These are phyloP conservation scores for Trichoderma sp. DNA, from an alignment of 2,329 filamentous ascomycete genomes.

Conservation along the genomic window DNA sequence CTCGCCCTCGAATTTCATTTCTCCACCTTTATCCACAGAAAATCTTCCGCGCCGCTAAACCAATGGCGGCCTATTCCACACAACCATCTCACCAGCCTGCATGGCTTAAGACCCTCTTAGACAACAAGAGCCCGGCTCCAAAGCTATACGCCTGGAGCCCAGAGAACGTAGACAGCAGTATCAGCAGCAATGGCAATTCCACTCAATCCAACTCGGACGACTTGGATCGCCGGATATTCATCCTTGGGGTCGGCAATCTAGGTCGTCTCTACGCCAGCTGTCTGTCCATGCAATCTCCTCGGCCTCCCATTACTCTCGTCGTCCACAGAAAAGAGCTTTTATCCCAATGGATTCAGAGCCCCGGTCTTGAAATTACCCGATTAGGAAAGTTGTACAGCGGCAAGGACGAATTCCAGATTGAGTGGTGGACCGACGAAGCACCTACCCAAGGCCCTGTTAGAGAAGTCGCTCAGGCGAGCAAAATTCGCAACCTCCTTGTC, in stretches of 20 bases:
- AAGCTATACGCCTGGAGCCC: constrained; percentile 42
- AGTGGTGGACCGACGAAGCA: constrained; percentile 54
- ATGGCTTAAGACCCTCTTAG: constrained; percentile 39
- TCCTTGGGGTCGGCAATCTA: constrained; percentile 80
- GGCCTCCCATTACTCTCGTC: constrained; percentile 78
- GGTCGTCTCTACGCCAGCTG: constrained; percentile 77
- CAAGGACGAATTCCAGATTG: constrained; percentile 47
- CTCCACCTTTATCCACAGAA: neutral
- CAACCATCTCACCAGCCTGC: constrained; percentile 30
- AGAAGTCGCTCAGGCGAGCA: constrained; percentile 42
- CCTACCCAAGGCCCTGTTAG: constrained; percentile 39
- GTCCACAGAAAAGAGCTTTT: constrained; percentile 62
- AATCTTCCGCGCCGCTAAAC: neutral
- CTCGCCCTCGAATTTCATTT: neutral
- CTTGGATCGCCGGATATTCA: constrained; percentile 60
- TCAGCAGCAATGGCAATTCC: neutral
- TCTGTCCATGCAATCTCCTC: constrained; percentile 58
- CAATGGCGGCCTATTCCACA: constrained; percentile 4
- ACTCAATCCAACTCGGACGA: constrained; percentile 16
- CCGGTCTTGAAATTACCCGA: constrained; percentile 49
- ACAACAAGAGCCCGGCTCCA: constrained; percentile 31
- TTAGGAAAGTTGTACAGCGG: constrained; percentile 34
- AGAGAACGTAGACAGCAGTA: constrained; percentile 30
- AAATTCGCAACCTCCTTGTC: constrained; percentile 73
- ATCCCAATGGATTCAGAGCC: constrained; percentile 46